phyloP scores from a whole-genome alignment of 495 filamentous ascomycete genomes.

The Letharia lupina region DNA sequence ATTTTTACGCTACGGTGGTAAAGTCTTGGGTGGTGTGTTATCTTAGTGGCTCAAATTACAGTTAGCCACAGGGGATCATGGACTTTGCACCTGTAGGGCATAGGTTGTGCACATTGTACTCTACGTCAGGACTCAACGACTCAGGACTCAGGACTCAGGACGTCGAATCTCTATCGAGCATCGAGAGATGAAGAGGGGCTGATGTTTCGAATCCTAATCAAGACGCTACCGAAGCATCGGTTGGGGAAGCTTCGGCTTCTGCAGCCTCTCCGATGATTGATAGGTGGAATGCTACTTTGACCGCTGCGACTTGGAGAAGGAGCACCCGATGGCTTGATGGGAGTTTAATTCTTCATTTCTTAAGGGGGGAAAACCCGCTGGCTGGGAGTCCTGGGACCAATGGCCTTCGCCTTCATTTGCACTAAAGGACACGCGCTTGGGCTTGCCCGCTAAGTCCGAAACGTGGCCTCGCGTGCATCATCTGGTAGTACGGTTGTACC shows the following conservation, averaged over 20 bases:
- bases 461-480: constrained; percentile 2
- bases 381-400: neutral
- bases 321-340: constrained; percentile 3
- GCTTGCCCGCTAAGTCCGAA: neutral
- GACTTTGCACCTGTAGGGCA: neutral
- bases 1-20: neutral
- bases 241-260: constrained; percentile 4
- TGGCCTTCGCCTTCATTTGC: neutral
- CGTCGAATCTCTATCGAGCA: neutral
- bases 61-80: neutral
- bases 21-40: neutral
- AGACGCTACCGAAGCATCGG: neutral
- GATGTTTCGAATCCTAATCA: constrained; percentile 5
- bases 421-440: constrained; percentile 4
- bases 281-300: neutral
- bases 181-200: neutral
- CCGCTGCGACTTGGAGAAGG: neutral
- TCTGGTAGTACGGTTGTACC: neutral
- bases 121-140: neutral
- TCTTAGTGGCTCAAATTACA: neutral
- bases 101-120: neutral
- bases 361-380: neutral
- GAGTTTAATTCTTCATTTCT: neutral
- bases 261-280: neutral
- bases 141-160: neutral